phyloP scores from a whole-genome alignment of 768 basidiomycete genomes.

The Tricholoma sp. region DNA sequence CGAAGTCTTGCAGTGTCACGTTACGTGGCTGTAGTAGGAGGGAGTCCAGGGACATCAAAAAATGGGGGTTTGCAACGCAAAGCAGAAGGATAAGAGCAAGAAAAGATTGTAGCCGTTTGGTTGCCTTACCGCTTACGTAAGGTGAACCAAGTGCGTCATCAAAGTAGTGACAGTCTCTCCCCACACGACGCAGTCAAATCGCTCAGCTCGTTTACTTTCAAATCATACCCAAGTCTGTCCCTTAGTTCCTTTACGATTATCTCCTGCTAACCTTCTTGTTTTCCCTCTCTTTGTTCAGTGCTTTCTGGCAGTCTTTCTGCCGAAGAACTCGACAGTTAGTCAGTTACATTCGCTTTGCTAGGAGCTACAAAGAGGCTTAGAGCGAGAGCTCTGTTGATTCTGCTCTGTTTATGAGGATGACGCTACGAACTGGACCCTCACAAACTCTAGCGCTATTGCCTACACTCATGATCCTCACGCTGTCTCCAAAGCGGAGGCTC shows the following conservation, averaged over 20 bases:
- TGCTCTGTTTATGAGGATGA: background rate
- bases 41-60: too few species aligned
- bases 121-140: too few species aligned
- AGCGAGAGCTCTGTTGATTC: too few species aligned
- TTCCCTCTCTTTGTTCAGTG: background rate
- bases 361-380: background rate
- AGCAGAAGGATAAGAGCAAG: too few species aligned
- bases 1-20: too few species aligned
- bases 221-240: background rate
- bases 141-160: too few species aligned
- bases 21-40: background rate
- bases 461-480: conserved; percentile 2
- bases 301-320: background rate
- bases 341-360: background rate
- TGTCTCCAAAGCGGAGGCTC: conserved; percentile 3
- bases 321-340: background rate
- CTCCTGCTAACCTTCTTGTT: background rate
- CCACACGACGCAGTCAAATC: too few species aligned
- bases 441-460: conserved; percentile 9
- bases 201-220: background rate
- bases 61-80: too few species aligned
- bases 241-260: background rate
- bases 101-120: too few species aligned
- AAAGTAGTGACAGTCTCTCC: too few species aligned
- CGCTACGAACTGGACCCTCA: background rate